These are phyloP conservation scores for Trypanosoma platydactyli DNA, from an alignment of 208 protist species.

Conservation along the genomic window DNA sequence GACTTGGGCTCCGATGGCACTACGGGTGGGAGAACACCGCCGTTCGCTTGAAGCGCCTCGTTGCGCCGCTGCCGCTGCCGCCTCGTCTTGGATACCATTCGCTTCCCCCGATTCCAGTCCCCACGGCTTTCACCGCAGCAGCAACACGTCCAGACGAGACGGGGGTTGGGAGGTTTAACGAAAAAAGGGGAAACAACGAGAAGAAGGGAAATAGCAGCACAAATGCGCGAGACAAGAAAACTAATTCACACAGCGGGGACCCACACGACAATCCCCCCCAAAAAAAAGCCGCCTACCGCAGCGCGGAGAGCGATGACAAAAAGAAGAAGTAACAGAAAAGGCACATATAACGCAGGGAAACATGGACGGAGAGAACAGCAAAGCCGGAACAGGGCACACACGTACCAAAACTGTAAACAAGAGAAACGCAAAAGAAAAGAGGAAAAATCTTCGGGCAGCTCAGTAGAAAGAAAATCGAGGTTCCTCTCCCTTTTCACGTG, in stretches of 20 bases:
- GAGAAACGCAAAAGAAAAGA: conserved; percentile 1
- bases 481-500: conserved; percentile 79
- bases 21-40: conserved; percentile 63
- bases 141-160: no score
- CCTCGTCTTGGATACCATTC: conserved; percentile 89
- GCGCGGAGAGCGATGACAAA: no score
- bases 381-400: no score
- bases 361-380: no score
- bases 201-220: conserved; percentile 8
- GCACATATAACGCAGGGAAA: no score
- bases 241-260: no score
- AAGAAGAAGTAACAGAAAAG: conserved; percentile 3
- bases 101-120: background rate
- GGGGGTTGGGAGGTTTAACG: background rate
- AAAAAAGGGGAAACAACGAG: background rate
- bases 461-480: conserved; percentile 87
- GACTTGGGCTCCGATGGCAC: conserved; percentile 72
- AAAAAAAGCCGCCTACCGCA: no score
- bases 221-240: conserved; percentile 2
- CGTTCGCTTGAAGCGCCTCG: conserved; percentile 57
- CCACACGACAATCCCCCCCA: no score
- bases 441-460: background rate
- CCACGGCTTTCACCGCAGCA: background rate
- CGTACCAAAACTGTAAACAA: background rate
- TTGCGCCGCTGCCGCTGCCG: conserved; percentile 86